A percentile compares a stretch with the other conserved stretches of the same genome.
These are phyloP conservation scores for Ophiostoma ulmi DNA, from an alignment of 2,329 filamentous ascomycete genomes.

Conservation along the genomic window DNA sequence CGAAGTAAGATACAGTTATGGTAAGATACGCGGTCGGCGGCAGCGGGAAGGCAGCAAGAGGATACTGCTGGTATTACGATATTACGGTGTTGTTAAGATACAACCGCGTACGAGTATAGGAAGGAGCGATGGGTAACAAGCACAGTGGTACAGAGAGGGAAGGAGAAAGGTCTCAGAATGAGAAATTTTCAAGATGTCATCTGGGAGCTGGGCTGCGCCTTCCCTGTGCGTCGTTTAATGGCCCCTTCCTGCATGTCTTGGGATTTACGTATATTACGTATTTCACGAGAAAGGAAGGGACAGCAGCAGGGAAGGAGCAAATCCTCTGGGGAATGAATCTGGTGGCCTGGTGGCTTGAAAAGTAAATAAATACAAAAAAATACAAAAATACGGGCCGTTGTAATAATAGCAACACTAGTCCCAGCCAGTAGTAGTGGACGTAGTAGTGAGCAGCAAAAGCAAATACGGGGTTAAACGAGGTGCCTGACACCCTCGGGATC, in stretches of 20 bases:
- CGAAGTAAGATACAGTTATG: constrained; percentile 5
- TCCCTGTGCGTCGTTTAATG: background rate
- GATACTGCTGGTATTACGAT: background rate
- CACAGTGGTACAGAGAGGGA: background rate
- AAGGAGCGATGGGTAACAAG: background rate
- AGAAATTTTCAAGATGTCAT: background rate
- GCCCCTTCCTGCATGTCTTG: constrained; percentile 8
- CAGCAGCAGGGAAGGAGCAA: constrained; percentile 13
- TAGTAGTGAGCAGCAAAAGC: background rate
- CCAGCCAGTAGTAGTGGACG: background rate
- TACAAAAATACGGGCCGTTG: background rate
- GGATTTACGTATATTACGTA: constrained; percentile 13
- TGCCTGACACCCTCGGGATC: background rate
- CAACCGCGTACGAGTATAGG: background rate
- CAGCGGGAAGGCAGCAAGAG: constrained; percentile 1
- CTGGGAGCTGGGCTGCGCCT: background rate
- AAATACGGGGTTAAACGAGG: constrained; percentile 13
- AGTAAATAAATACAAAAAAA: constrained; percentile 5
- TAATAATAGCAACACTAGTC: background rate
- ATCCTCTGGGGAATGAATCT: constrained; percentile 2
- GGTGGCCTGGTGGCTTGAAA: background rate
- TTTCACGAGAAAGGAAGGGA: constrained; percentile 12
- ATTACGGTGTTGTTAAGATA: background rate
- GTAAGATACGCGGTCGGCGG: background rate
- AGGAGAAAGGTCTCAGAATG: background rate